These are phyloP conservation scores for Nephelium lappaceum DNA, from an alignment of 345 rosid genomes.

Conservation along the genomic window DNA sequence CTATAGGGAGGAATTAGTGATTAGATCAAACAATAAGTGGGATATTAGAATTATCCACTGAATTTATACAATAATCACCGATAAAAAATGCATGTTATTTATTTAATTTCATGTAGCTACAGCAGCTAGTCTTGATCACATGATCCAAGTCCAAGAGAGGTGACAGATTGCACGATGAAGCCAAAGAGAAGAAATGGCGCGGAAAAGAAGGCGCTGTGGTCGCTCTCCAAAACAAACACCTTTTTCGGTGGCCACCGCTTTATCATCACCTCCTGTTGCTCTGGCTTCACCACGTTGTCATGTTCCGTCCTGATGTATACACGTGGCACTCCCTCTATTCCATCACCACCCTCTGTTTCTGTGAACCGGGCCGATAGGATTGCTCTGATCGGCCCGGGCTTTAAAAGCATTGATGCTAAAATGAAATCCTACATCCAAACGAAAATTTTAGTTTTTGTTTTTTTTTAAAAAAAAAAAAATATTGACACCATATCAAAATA, in stretches of 20 bases:
- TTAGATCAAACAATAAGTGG: too few species aligned
- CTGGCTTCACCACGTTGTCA: slow-evolving; percentile 63
- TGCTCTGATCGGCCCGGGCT: slow-evolving; percentile 74
- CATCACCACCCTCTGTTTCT: slow-evolving; percentile 14
- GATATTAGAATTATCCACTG: too few species aligned
- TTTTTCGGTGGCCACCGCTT: slow-evolving; percentile 68
- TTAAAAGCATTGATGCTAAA: slow-evolving; percentile 70
- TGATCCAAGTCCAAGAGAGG: slow-evolving; percentile 28
- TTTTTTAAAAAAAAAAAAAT: too few species aligned
- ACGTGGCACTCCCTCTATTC: slow-evolving; percentile 43
- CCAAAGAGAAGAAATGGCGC: slow-evolving; percentile 68
- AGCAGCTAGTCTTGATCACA: too few species aligned
- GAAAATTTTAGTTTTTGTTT: too few species aligned
- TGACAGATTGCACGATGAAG: slow-evolving; percentile 63
- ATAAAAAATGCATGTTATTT: too few species aligned
- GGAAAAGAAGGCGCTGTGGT: slow-evolving; percentile 90
- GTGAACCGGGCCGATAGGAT: slow-evolving; percentile 47
- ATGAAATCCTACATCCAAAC: slow-evolving; percentile 53
- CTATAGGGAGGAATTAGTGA: too few species aligned
- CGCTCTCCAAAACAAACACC: slow-evolving; percentile 60
- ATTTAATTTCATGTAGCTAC: too few species aligned
- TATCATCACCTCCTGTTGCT: slow-evolving; percentile 84
- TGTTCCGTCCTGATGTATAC: slow-evolving; percentile 69
- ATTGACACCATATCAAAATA: too few species aligned
- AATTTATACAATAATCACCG: too few species aligned